Evolutionary conservation across 2,329 filamentous ascomycete species (phyloP).

Genomic region (Leptographium radiaticola): DNA sequence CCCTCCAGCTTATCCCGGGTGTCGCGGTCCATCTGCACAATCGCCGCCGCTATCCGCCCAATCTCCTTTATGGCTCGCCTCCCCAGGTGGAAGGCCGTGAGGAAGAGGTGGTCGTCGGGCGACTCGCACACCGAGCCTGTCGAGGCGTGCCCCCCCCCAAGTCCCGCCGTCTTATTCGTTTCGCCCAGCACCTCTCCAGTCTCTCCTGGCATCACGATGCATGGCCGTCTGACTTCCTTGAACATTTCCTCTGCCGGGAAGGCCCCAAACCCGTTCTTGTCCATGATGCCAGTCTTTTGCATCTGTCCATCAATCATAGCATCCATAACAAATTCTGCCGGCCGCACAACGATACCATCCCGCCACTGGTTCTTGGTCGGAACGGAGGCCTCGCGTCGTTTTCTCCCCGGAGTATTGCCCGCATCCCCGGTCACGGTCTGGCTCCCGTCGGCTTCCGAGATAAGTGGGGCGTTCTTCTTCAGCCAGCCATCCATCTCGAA

Average conservation of each 20-base stretch:
- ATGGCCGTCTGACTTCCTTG: constrained; percentile 29
- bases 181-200: too few species aligned
- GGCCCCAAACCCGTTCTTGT: constrained; percentile 30
- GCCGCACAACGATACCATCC: constrained; percentile 12
- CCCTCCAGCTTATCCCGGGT: constrained; percentile 2
- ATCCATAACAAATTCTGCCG: constrained; percentile 28
- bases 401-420: neutral
- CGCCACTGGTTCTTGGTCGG: neutral
- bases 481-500: constrained; percentile 30
- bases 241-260: constrained; percentile 22
- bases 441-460: neutral
- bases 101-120: constrained; percentile 37
- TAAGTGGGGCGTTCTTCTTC: constrained; percentile 13
- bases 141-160: neutral
- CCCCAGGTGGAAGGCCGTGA: constrained; percentile 34
- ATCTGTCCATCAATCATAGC: constrained; percentile 21
- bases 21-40: constrained; percentile 2
- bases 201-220: constrained; percentile 13
- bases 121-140: constrained; percentile 22
- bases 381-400: neutral
- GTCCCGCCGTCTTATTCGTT: neutral
- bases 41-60: constrained; percentile 4
- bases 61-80: constrained; percentile 19
- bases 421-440: neutral
- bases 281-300: constrained; percentile 20